phyloP scores from a whole-genome alignment of 106 monocot genomes.

The Platanthera zijinensis region DNA sequence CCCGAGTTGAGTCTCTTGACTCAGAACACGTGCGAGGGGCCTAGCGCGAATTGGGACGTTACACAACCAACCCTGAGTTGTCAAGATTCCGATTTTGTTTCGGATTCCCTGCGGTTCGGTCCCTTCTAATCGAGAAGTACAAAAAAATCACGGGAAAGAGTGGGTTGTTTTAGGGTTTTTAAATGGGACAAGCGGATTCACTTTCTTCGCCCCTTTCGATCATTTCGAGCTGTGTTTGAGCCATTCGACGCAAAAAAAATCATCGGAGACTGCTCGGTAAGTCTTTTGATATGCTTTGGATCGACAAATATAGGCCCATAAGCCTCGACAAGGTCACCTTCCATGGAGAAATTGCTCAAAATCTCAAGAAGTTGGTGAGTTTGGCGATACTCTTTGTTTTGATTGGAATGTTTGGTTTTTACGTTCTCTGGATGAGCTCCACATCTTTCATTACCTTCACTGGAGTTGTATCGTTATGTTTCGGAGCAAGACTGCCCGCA shows the following conservation, averaged over 20 bases:
- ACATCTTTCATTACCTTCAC: background rate
- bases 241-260: conserved; percentile 5
- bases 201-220: background rate
- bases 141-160: too few species aligned
- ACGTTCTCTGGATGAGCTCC: background rate
- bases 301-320: conserved; percentile 90
- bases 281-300: conserved; percentile 75
- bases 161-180: too few species aligned
- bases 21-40: too few species aligned
- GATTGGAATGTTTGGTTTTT: background rate
- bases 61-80: too few species aligned
- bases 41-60: too few species aligned
- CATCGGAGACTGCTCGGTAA: background rate
- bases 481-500: conserved; percentile 93
- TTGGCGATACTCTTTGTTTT: background rate
- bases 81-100: too few species aligned
- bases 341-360: conserved; percentile 70
- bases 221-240: background rate
- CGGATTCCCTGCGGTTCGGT: too few species aligned
- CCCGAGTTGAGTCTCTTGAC: too few species aligned
- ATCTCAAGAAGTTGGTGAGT: conserved; percentile 80
- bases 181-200: too few species aligned
- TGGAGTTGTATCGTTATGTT: conserved; percentile 27
- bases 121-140: too few species aligned
- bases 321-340: conserved; percentile 87